Conservation (phyloP, 495 filamentous ascomycete species). For the Evansstolkia leycettana region DNA sequence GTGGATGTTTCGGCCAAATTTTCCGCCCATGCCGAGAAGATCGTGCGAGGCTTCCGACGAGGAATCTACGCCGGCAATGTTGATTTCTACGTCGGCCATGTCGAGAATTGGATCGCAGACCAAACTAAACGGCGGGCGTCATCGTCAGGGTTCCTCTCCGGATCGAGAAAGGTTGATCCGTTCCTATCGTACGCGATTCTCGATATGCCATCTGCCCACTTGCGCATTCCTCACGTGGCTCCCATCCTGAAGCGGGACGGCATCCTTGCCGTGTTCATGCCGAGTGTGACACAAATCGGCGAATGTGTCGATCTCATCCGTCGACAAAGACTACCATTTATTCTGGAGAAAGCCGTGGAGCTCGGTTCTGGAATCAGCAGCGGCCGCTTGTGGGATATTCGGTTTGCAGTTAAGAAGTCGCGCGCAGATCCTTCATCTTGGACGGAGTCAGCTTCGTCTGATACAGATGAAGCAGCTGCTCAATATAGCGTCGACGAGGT, state of each 20-base stretch:
- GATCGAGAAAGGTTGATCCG: slow-evolving; percentile 19
- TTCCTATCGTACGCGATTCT: slow-evolving; percentile 60
- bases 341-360: slow-evolving; percentile 53
- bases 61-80: slow-evolving; percentile 56
- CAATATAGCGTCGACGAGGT: neutral
- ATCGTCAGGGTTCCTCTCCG: slow-evolving; percentile 11
- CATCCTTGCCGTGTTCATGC: slow-evolving; percentile 54
- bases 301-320: slow-evolving; percentile 43
- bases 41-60: slow-evolving; percentile 51
- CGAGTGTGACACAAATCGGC: slow-evolving; percentile 65
- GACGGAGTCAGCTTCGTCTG: slow-evolving; percentile 4
- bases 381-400: slow-evolving; percentile 55
- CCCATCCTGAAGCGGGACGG: slow-evolving; percentile 49
- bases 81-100: slow-evolving; percentile 58
- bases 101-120: slow-evolving; percentile 46
- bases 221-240: slow-evolving; percentile 44
- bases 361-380: slow-evolving; percentile 43
- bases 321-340: slow-evolving; percentile 36
- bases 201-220: slow-evolving; percentile 52
- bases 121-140: slow-evolving; percentile 27
- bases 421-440: slow-evolving; percentile 29
- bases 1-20: slow-evolving; percentile 48
- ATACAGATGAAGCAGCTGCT: slow-evolving; percentile 5
- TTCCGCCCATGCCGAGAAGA: slow-evolving; percentile 45
- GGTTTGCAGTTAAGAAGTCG: slow-evolving; percentile 35